Percentiles rank a stretch among this genome's conserved stretches.
Conservation (phyloP, 805 yeast genomes). For the Starmerella riodocensis region DNA sequence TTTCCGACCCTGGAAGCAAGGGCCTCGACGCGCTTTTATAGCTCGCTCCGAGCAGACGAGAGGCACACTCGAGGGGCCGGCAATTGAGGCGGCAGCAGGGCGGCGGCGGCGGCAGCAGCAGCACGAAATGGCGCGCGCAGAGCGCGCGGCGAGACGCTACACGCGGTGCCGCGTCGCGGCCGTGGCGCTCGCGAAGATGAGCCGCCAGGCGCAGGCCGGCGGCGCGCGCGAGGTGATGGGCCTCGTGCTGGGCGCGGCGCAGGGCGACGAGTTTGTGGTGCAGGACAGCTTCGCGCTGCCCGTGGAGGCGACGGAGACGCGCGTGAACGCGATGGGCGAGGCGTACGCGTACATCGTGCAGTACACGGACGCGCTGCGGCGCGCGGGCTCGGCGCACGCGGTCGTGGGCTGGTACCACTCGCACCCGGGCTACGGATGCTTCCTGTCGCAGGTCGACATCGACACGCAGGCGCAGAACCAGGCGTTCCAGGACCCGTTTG, state of each 20-base stretch:
- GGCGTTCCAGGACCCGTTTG: slow-evolving; percentile 86
- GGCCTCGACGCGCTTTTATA: too few relatives aligned
- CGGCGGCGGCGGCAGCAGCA: too few relatives aligned
- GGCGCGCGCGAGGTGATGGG: slow-evolving; percentile 93
- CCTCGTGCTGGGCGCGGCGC: slow-evolving; percentile 66
- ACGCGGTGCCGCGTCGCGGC: slow-evolving; percentile 60
- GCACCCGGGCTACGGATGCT: slow-evolving; percentile 95
- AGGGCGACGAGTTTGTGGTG: slow-evolving; percentile 42
- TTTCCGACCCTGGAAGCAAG: too few relatives aligned
- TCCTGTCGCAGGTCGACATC: slow-evolving; percentile 89
- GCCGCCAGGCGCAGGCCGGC: slow-evolving; percentile 73
- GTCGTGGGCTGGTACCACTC: slow-evolving; percentile 96
- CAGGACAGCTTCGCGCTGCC: slow-evolving; percentile 79
- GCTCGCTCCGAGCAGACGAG: too few relatives aligned
- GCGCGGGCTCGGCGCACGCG: slow-evolving; percentile 44
- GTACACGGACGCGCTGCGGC: slow-evolving; percentile 44
- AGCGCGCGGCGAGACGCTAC: too few relatives aligned
- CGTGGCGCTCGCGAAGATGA: slow-evolving; percentile 72
- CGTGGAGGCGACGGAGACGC: slow-evolving; percentile 88
- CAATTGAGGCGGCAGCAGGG: too few relatives aligned
- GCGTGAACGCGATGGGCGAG: slow-evolving; percentile 89
- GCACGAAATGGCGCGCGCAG: too few relatives aligned
- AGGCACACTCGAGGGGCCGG: too few relatives aligned
- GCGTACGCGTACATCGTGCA: slow-evolving; percentile 92
- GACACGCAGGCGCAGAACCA: slow-evolving; percentile 93